Evolutionary conservation across 176 grass and related monocot species (phyloP).

Genomic region (Carex myosuroides): DNA sequence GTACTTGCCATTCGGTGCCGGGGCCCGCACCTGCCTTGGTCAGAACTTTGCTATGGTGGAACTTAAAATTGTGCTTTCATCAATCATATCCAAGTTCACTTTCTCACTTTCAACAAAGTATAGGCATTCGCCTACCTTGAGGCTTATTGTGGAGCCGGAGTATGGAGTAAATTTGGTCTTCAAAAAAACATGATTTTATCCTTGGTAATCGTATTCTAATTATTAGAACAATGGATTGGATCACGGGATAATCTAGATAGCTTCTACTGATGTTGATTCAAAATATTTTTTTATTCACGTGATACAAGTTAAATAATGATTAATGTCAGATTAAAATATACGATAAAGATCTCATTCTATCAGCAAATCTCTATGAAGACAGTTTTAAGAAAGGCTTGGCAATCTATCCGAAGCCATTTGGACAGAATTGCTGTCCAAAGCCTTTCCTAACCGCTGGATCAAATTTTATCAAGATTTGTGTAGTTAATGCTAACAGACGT

Average conservation of each 20-base stretch:
- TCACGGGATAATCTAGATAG: not conserved
- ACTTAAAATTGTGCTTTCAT: constrained; percentile 79
- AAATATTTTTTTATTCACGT: no score
- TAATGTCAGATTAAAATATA: no score
- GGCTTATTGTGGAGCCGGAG: constrained; percentile 83
- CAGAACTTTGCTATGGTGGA: constrained; percentile 88
- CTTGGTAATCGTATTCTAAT: not conserved
- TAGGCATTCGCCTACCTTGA: constrained; percentile 56
- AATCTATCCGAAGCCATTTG: no score
- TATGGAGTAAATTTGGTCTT: constrained; percentile 62
- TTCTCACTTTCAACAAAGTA: constrained; percentile 50
- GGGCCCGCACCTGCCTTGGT: constrained; percentile 89
- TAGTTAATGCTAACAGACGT: no score
- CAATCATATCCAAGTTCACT: constrained; percentile 63
- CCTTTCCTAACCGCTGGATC: no score
- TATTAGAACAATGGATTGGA: not conserved
- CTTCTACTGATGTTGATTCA: not conserved
- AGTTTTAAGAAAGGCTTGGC: no score
- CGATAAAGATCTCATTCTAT: no score
- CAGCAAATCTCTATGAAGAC: no score
- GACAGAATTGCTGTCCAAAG: no score
- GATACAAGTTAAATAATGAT: no score
- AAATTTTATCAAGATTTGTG: no score
- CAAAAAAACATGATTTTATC: not conserved
- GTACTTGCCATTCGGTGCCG: constrained; percentile 83